Percentiles rank a stretch among this genome's conserved stretches.
Evolutionary conservation across 805 yeast species (phyloP).

Genomic region (Candida corydali): DNA sequence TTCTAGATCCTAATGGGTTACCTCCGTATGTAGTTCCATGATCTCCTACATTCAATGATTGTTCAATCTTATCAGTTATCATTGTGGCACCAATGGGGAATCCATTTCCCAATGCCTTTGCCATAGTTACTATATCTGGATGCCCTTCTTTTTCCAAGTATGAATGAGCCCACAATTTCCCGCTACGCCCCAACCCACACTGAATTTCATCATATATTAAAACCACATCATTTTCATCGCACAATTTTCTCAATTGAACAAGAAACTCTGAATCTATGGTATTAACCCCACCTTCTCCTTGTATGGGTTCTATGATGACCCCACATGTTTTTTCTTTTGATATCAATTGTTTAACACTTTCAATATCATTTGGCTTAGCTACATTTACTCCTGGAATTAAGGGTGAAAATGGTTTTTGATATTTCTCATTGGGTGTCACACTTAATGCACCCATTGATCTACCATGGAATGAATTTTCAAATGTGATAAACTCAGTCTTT

Average conservation of each 20-base stretch:
- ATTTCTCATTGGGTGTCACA: constrained; percentile 89
- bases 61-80: constrained; percentile 75
- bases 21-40: constrained; percentile 99
- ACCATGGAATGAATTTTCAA: constrained; percentile 90
- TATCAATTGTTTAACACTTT: constrained; percentile 52
- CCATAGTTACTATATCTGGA: constrained; percentile 92
- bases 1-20: constrained; percentile 84
- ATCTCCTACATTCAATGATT: constrained; percentile 77
- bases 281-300: constrained; percentile 96
- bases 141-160: constrained; percentile 73
- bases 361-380: constrained; percentile 59
- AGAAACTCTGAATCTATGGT: constrained; percentile 64
- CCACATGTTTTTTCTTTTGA: constrained; percentile 70
- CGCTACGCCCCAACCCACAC: constrained; percentile 93
- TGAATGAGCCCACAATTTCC: constrained; percentile 89
- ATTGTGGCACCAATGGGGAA: constrained; percentile 94
- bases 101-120: constrained; percentile 96
- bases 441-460: constrained; percentile 91
- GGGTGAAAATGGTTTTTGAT: constrained; percentile 88
- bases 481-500: constrained; percentile 72
- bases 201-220: constrained; percentile 94
- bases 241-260: constrained; percentile 57
- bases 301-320: constrained; percentile 93
- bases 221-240: constrained; percentile 65
- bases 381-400: constrained; percentile 83